Evolutionary conservation across 768 basidiomycete genomes (phyloP).

Genomic region (Ramaria rubella): DNA sequence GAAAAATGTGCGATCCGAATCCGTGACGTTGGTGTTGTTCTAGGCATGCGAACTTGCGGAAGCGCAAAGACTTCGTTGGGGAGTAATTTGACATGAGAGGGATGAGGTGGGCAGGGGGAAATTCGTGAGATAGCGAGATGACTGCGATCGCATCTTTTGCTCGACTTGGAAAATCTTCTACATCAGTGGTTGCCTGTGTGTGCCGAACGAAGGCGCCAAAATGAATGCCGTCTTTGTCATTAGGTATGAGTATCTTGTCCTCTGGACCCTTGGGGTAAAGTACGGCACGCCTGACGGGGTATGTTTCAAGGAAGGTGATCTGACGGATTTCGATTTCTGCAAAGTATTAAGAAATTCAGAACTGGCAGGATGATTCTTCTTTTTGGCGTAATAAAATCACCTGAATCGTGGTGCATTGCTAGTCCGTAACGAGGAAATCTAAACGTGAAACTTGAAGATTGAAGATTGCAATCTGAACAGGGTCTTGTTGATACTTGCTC

Average conservation of each 20-base stretch:
- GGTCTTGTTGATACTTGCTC: too few species aligned
- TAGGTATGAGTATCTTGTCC: slow-evolving; percentile 44
- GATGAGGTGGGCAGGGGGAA: slow-evolving; percentile 26
- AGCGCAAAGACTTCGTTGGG: slow-evolving; percentile 25
- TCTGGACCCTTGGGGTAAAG: slow-evolving; percentile 50
- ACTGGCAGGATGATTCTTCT: too few species aligned
- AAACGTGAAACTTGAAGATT: too few species aligned
- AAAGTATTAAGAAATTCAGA: not conserved
- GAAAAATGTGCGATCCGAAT: slow-evolving; percentile 45
- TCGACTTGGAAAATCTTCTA: not conserved
- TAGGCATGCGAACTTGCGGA: slow-evolving; percentile 58
- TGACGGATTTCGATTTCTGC: slow-evolving; percentile 16
- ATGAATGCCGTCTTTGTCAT: slow-evolving; percentile 45
- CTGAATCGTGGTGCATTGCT: too few species aligned
- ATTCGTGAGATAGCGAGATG: slow-evolving; percentile 49
- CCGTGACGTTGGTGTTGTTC: slow-evolving; percentile 45
- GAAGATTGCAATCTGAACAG: too few species aligned
- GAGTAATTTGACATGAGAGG: slow-evolving; percentile 11
- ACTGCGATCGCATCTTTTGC: slow-evolving; percentile 39
- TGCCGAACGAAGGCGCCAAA: slow-evolving; percentile 46
- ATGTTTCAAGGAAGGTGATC: slow-evolving; percentile 39
- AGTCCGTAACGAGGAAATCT: too few species aligned
- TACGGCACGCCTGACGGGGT: slow-evolving; percentile 48
- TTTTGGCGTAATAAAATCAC: too few species aligned
- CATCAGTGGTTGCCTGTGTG: not conserved